A percentile compares a stretch with the other conserved stretches of the same genome.
Evolutionary conservation across 192 early-diverging fungal species (phyloP).

Genomic region (Ambispora gerdemannii): DNA sequence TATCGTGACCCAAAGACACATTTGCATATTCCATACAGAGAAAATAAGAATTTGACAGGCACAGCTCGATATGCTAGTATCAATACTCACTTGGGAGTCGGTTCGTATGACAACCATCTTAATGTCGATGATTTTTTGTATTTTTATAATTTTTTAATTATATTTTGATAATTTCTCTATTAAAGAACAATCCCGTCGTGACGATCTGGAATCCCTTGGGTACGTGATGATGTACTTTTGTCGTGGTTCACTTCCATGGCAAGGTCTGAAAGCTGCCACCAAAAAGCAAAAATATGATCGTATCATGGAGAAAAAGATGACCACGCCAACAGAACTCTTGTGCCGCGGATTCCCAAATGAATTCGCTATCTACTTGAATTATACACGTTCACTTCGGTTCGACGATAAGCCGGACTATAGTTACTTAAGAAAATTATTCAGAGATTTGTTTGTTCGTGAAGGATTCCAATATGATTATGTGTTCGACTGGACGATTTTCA

Average conservation of each 20-base stretch:
- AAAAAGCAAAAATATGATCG: slow-evolving; percentile 95
- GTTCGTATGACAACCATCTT: slow-evolving; percentile 42
- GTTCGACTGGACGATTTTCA: slow-evolving; percentile 85
- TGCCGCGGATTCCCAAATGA: slow-evolving; percentile 83
- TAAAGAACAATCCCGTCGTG: slow-evolving; percentile 82
- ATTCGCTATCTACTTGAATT: slow-evolving; percentile 86
- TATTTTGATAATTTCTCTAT: background rate
- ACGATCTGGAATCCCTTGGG: slow-evolving; percentile 86
- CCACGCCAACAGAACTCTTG: slow-evolving; percentile 75
- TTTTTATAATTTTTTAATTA: background rate
- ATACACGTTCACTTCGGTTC: slow-evolving; percentile 78
- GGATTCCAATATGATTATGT: slow-evolving; percentile 85
- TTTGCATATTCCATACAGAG: slow-evolving; percentile 86
- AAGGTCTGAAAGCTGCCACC: slow-evolving; percentile 83
- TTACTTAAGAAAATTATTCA: slow-evolving; percentile 84
- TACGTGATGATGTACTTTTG: slow-evolving; percentile 93
- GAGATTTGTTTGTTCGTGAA: slow-evolving; percentile 78
- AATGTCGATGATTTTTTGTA: background rate
- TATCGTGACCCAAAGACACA: slow-evolving; percentile 81
- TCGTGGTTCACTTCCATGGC: slow-evolving; percentile 88
- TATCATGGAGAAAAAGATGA: slow-evolving; percentile 93
- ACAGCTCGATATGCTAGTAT: slow-evolving; percentile 91
- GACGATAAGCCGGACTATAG: slow-evolving; percentile 91
- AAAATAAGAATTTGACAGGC: slow-evolving; percentile 91
- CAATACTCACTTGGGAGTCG: slow-evolving; percentile 79